A percentile compares a stretch with the other conserved stretches of the same genome.
Evolutionary conservation across 306 rosid genomes (phyloP).

Genomic region (Ammopiptanthus mongolicus): DNA sequence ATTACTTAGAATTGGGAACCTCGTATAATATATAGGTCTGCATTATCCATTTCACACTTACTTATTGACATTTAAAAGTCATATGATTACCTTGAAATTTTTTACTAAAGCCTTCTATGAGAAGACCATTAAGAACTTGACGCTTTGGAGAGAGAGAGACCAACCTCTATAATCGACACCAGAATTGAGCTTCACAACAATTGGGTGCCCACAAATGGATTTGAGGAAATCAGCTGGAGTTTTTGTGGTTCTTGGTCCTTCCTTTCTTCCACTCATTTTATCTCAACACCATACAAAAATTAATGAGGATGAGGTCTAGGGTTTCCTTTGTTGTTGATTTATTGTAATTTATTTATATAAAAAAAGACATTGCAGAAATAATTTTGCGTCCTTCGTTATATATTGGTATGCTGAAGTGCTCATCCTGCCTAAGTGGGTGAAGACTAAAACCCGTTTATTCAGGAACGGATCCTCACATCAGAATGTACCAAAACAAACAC

Average conservation of each 20-base stretch:
- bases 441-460: no score
- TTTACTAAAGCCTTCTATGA: neutral
- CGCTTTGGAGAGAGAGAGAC: neutral
- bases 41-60: neutral
- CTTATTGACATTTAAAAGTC: neutral
- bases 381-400: no score
- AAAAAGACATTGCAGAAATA: no score
- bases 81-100: neutral
- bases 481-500: no score
- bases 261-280: constrained; percentile 43
- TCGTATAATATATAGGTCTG: neutral
- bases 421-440: no score
- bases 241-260: constrained; percentile 53
- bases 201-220: constrained; percentile 77
- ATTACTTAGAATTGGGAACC: neutral
- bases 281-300: neutral
- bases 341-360: no score
- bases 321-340: no score
- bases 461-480: no score
- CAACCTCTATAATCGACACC: constrained; percentile 80
- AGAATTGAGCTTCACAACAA: constrained; percentile 76
- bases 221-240: constrained; percentile 80
- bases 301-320: no score
- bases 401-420: no score
- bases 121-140: neutral